Percentiles rank a stretch among this genome's conserved stretches.
Conservation (phyloP, 1,284 basidiomycete species). For the Porodaedalea pini region DNA sequence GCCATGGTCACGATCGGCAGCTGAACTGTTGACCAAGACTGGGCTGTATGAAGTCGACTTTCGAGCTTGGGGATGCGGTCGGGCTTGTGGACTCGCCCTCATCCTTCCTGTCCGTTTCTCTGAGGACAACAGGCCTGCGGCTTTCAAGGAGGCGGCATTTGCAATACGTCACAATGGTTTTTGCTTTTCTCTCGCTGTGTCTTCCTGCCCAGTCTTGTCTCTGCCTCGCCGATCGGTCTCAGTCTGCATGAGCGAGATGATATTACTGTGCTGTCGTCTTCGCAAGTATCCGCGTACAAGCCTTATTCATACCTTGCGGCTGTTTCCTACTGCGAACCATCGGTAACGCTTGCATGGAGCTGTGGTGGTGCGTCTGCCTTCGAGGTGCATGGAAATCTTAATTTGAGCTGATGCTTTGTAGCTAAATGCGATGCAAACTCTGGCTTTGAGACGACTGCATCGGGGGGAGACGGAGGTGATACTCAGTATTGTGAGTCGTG, state of each 20-base stretch:
- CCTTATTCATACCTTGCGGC: slow-evolving; percentile 55
- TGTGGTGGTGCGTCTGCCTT: slow-evolving; percentile 47
- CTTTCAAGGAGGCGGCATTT: too few relatives aligned
- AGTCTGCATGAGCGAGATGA: too few relatives aligned
- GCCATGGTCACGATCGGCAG: too few relatives aligned
- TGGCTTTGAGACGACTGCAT: slow-evolving; percentile 50
- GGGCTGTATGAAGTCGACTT: too few relatives aligned
- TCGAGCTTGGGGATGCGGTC: too few relatives aligned
- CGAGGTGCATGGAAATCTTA: neutral
- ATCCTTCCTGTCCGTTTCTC: neutral
- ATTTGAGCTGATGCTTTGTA: slow-evolving; percentile 24
- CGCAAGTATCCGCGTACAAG: slow-evolving; percentile 45
- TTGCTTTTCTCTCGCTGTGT: neutral
- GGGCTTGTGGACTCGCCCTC: neutral
- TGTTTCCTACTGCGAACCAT: slow-evolving; percentile 49
- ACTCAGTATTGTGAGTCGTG: slow-evolving; percentile 45
- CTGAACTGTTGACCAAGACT: too few relatives aligned
- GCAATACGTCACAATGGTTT: neutral
- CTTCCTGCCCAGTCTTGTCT: neutral
- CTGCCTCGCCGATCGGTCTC: neutral
- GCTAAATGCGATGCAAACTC: slow-evolving; percentile 52
- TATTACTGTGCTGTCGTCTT: slow-evolving; percentile 38
- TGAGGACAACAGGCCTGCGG: neutral
- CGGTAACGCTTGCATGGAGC: slow-evolving; percentile 46
- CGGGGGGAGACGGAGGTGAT: slow-evolving; percentile 54